Evolutionary conservation across 2,329 filamentous ascomycete genomes (phyloP).

Genomic region (Ceratocystis alfenasii): DNA sequence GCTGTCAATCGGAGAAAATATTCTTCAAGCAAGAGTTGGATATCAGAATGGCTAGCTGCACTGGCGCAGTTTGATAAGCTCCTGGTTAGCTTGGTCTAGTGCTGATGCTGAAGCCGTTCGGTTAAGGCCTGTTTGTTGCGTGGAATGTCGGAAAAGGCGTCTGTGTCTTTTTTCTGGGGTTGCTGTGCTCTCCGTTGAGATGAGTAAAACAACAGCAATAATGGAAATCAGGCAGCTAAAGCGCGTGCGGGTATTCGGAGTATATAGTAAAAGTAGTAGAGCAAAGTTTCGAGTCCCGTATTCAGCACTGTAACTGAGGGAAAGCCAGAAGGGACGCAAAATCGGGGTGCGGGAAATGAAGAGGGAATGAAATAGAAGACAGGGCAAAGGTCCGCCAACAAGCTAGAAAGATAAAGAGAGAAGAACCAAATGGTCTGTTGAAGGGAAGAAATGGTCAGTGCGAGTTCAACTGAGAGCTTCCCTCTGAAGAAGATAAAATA

Average conservation of each 20-base stretch:
- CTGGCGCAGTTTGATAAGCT: slow-evolving; percentile 2
- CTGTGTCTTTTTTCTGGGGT: slow-evolving; percentile 2
- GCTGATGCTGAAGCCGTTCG: not conserved
- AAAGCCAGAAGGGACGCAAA: slow-evolving; percentile 5
- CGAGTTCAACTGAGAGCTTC: slow-evolving; percentile 7
- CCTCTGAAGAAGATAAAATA: not conserved
- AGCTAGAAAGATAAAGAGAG: not conserved
- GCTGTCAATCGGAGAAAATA: not conserved
- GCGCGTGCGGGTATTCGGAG: not conserved
- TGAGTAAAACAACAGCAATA: not conserved
- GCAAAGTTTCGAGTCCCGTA: not conserved
- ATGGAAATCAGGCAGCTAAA: not conserved
- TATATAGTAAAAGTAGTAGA: slow-evolving; percentile 10
- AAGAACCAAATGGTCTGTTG: slow-evolving; percentile 4
- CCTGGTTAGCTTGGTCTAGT: not conserved
- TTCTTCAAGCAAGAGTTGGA: not conserved
- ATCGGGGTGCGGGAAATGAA: slow-evolving; percentile 2
- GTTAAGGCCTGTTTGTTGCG: slow-evolving; percentile 10
- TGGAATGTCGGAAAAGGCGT: slow-evolving; percentile 4
- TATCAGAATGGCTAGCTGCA: slow-evolving; percentile 4
- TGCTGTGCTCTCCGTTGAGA: not conserved
- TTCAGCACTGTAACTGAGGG: not conserved
- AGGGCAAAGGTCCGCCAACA: not conserved
- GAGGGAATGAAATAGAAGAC: not conserved
- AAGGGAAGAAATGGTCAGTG: slow-evolving; percentile 4